A percentile compares a stretch with the other conserved stretches of the same genome.
phyloP scores from a whole-genome alignment of 2,329 filamentous ascomycete genomes.

The Pseudogymnoascus sp. region DNA sequence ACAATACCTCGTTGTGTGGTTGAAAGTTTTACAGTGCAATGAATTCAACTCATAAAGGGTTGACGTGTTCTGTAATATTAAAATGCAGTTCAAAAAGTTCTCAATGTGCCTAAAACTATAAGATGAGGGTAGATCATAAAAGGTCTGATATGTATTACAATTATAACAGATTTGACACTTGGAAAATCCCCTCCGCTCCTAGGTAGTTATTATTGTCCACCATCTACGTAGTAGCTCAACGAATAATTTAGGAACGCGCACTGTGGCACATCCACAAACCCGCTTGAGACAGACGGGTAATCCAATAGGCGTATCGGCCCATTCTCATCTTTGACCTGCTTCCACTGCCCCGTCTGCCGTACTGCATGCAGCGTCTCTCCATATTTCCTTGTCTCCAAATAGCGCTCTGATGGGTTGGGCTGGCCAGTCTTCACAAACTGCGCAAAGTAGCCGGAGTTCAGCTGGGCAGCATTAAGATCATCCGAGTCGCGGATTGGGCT shows the following conservation, averaged over 20 bases:
- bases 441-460: conserved; percentile 39
- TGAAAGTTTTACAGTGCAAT: neutral
- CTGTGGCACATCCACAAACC: conserved; percentile 40
- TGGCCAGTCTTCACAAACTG: conserved; percentile 38
- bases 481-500: conserved; percentile 33
- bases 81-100: neutral
- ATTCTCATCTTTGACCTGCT: conserved; percentile 29
- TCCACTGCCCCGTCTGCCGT: conserved; percentile 33
- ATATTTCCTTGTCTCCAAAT: conserved; percentile 38
- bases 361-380: conserved; percentile 33
- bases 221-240: conserved; percentile 33
- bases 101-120: neutral
- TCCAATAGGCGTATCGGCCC: conserved; percentile 38
- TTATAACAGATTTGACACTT: neutral
- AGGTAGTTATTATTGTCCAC: conserved; percentile 12
- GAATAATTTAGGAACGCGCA: conserved; percentile 38
- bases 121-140: neutral
- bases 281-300: conserved; percentile 32
- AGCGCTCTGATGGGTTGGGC: conserved; percentile 37
- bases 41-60: neutral
- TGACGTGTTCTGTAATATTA: neutral
- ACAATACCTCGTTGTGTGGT: neutral
- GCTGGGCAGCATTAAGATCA: conserved; percentile 38
- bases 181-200: neutral
- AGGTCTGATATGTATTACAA: neutral